Evolutionary conservation across 2,329 filamentous ascomycete genomes (phyloP), one percentile per base, ranked within the genome.

Genomic region (Curvularia lunata): DNA sequence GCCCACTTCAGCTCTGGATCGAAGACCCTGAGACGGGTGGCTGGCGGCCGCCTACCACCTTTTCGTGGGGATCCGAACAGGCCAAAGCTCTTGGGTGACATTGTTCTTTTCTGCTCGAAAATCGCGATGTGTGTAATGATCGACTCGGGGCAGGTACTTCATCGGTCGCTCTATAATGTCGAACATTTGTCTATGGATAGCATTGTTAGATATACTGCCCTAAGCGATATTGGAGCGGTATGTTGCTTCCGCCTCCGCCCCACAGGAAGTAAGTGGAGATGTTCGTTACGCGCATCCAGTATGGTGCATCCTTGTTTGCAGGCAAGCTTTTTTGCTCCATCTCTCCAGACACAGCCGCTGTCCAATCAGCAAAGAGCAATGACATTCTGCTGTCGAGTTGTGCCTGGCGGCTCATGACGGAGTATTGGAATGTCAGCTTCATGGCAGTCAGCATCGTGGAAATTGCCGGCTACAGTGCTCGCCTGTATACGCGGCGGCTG

Each of bases 1-100:
- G 34, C 46, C 57, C 57, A 60, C 52, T 58, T 55, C 19, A 37
- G 52, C 38, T 34, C 32, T 59, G 42, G 53, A 50, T 45, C 48
- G 19, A 52, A 49, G 57, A 52, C 57, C 57, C 57, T 59, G 57
- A 48, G 48, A 56, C 57, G 57, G 57, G 57, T 48, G 53, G 53
- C 43, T 25, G 43, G 43, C 32, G 43, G 56, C 56, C 48, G 45
- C 38, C 25, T 18, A 16, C 23, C 16, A 16, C 23, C 16, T 37
- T 59, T 50, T 56, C 32, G 45, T 53, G 53, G 49, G 40, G 53
- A 30, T 48, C 40, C 23, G 28, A 40, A 51, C 8, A 38, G 19
- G 8, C 16, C n/a, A 25, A 16, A 23, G 18, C 25, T 40, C 28
- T 37, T 18, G 32, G 19, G 34, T 5, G 30, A 16, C 8, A 5